These are phyloP conservation scores for Berkeleyomyces rouxiae DNA, from an alignment of 2,329 filamentous ascomycete genomes.

Conservation along the genomic window DNA sequence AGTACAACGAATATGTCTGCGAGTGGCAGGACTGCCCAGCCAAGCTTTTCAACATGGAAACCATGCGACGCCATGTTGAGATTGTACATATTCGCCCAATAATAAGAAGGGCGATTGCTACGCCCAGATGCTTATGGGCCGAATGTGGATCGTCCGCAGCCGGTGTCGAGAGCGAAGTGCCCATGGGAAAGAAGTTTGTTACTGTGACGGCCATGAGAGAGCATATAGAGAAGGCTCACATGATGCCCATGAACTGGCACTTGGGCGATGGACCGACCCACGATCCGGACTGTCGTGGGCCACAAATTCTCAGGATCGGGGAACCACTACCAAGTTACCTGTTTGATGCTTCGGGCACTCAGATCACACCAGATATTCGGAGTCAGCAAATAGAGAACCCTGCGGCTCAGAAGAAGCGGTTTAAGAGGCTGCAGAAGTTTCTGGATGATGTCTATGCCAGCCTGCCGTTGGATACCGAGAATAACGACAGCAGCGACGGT, in stretches of 20 bases:
- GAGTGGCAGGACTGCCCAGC: conserved; percentile 44
- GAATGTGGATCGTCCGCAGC: conserved; percentile 16
- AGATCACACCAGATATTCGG: conserved; percentile 42
- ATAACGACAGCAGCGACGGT: conserved; percentile 22
- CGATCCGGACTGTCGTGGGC: conserved; percentile 10
- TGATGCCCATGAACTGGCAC: conserved; percentile 38
- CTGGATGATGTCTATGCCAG: conserved; percentile 29
- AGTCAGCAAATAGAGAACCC: conserved; percentile 34
- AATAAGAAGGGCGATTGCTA: not conserved
- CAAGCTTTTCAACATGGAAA: conserved; percentile 45
- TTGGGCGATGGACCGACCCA: conserved; percentile 37
- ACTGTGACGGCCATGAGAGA: conserved; percentile 23
- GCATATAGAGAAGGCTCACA: conserved; percentile 38
- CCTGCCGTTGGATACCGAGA: conserved; percentile 19
- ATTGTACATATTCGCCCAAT: conserved; percentile 28
- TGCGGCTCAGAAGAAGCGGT: conserved; percentile 28
- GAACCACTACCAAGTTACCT: conserved; percentile 31
- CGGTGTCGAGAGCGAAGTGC: not conserved
- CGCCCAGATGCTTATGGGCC: conserved; percentile 20
- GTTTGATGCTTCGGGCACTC: conserved; percentile 32
- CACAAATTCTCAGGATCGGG: conserved; percentile 13
- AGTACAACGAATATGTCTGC: conserved; percentile 37
- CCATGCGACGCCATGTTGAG: conserved; percentile 36
- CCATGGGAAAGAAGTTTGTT: conserved; percentile 1
- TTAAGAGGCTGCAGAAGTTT: conserved; percentile 28